Percentiles rank a stretch among this genome's conserved stretches.
Conservation (phyloP, 805 yeast species). For the Wickerhamomyces chambardii region DNA sequence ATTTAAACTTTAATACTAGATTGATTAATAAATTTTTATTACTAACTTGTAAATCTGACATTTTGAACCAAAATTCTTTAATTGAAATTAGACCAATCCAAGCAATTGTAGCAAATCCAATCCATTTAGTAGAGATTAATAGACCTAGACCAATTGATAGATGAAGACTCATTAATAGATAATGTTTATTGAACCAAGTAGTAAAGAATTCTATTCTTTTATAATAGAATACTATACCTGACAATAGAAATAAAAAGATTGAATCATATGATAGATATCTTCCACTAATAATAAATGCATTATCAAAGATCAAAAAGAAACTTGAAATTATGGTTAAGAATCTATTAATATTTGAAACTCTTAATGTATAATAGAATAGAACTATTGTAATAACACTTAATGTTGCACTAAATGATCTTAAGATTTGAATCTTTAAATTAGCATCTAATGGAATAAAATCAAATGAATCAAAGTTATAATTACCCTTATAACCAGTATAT, state of each 20-base stretch:
- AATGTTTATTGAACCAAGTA: constrained; percentile 34
- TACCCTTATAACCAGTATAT: too few relatives aligned
- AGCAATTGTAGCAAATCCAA: constrained; percentile 56
- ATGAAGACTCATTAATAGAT: constrained; percentile 44
- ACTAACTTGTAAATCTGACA: constrained; percentile 58
- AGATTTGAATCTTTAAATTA: constrained; percentile 37
- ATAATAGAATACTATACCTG: constrained; percentile 42
- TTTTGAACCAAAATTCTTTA: constrained; percentile 52
- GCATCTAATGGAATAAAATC: constrained; percentile 4
- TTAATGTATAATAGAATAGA: constrained; percentile 44
- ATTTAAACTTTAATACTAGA: constrained; percentile 26
- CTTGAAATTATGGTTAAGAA: constrained; percentile 41
- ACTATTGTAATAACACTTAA: constrained; percentile 45
- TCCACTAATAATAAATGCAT: constrained; percentile 53
- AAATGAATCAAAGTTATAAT: too few relatives aligned
- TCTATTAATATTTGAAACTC: constrained; percentile 45
- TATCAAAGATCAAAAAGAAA: constrained; percentile 48
- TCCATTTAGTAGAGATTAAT: constrained; percentile 54
- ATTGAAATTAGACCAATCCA: constrained; percentile 47
- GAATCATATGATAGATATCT: constrained; percentile 40
- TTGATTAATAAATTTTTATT: constrained; percentile 29
- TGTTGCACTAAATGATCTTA: constrained; percentile 50
- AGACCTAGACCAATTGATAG: constrained; percentile 43
- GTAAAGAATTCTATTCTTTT: constrained; percentile 33
- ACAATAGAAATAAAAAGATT: constrained; percentile 33